Base-by-base conservation (phyloP, 179 eudicot genomes). In the Heliamphora pulchella region DNA sequence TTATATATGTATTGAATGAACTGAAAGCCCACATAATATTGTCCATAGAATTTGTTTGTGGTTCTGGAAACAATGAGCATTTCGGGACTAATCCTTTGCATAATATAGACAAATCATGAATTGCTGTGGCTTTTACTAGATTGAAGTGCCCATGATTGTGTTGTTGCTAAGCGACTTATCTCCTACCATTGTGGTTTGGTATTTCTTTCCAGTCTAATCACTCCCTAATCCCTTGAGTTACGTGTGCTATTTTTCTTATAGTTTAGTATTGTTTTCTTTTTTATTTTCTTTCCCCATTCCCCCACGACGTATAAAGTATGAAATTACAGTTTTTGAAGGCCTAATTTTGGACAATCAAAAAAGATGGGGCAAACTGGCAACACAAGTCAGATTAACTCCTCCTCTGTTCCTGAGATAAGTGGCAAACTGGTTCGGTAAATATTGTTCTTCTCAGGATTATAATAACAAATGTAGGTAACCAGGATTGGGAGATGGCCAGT, bases 11-110 rank as follows among this genome's bases (percentile, higher is more conserved):
- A 4, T 47, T 20, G n/a, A 63, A 63, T 64, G 17, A 10, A 20
- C 48, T 77, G 18, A 71, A 63, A 77, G 22, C 59, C 59, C 79
- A 20, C 48, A 51, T 20, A 59, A 20, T 77, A 14, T 11, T 48
- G 18, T 8, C 65, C 8, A 8, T 14, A 44, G 47, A 31, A 20
- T 59, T 59, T 4, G 17, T 22, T 31, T 62, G 57, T 47, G 54
- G 8, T 61, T 76, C 5, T 0, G n/a, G 15, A 5, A 43, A 59
- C 14, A 59, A 43, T 5, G 65, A 41, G 65, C 41, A 5, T 11
- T 66, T 8, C 10, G 44, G 39, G 70, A 31, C 15, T 22, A 59
- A n/a, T 59, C 50, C 2, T 59, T 58, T 59, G 47, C 9, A 18
- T 76, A 1, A 61, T 18, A 0, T 58, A 6, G 11, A 22, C 67